A percentile compares a stretch with the other conserved stretches of the same genome.
Conservation (phyloP, 176 grass and related monocot species). For the Chrysopogon serrulatus region DNA sequence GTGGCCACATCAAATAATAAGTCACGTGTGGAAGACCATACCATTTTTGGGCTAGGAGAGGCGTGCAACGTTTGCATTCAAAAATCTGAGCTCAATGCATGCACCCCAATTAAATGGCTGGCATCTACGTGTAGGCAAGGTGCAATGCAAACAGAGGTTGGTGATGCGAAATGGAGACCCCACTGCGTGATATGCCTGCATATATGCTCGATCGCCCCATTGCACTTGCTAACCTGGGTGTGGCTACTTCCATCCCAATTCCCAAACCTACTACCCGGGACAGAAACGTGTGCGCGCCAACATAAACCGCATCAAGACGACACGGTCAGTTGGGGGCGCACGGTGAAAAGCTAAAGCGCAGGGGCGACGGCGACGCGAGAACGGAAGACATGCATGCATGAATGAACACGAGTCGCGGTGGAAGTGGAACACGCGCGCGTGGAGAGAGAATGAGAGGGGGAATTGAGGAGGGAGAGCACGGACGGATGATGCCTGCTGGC, state of each 20-base stretch:
- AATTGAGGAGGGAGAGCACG: background rate
- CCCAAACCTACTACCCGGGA: background rate
- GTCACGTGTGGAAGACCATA: background rate
- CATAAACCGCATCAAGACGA: slow-evolving; percentile 10
- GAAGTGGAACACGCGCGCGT: background rate
- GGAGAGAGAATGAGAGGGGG: background rate
- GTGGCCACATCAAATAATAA: too few relatives aligned
- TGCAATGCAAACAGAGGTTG: background rate
- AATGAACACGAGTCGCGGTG: background rate
- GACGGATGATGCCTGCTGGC: background rate
- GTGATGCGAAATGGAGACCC: background rate
- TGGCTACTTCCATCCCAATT: background rate
- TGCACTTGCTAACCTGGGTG: background rate
- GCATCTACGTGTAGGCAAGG: background rate
- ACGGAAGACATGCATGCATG: background rate
- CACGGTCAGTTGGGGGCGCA: slow-evolving; percentile 9
- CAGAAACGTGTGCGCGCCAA: background rate
- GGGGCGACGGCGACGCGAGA: background rate
- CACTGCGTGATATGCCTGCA: background rate
- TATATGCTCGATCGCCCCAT: background rate
- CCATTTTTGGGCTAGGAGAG: background rate
- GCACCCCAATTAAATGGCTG: background rate
- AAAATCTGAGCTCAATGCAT: background rate
- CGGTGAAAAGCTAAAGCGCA: slow-evolving; percentile 17
- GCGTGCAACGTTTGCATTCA: background rate